Conservation (phyloP, 2,329 filamentous ascomycete genomes). For the Claviceps monticola region DNA sequence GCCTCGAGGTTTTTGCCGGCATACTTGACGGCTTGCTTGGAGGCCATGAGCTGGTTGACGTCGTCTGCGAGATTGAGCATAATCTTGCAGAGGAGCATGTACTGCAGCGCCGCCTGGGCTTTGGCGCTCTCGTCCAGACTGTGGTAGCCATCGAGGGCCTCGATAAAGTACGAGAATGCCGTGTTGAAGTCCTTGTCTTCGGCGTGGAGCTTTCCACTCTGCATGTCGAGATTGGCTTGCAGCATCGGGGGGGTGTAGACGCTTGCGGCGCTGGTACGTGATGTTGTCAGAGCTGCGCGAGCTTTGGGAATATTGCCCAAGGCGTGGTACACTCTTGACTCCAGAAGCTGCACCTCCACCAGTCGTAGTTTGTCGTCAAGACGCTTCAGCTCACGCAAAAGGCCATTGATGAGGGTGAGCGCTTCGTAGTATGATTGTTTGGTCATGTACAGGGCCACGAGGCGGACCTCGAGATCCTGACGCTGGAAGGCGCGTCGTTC, state of each 20-base stretch:
- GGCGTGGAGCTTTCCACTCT: slow-evolving; percentile 96
- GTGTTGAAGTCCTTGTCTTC: slow-evolving; percentile 99
- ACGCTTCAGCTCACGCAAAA: slow-evolving; percentile 92
- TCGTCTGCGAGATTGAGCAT: slow-evolving; percentile 97
- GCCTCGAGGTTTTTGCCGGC: slow-evolving; percentile 91
- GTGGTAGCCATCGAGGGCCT: slow-evolving; percentile 94
- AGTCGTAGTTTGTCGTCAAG: slow-evolving; percentile 96
- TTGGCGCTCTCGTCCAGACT: slow-evolving; percentile 75
- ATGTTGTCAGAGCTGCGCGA: slow-evolving; percentile 84
- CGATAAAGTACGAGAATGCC: slow-evolving; percentile 97
- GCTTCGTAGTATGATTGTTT: slow-evolving; percentile 97
- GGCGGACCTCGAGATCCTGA: slow-evolving; percentile 92
- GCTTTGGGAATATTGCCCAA: slow-evolving; percentile 94
- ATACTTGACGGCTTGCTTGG: slow-evolving; percentile 94
- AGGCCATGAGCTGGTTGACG: slow-evolving; percentile 85
- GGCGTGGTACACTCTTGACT: slow-evolving; percentile 94
- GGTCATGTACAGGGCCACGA: slow-evolving; percentile 88
- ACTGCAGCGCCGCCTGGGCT: slow-evolving; percentile 95
- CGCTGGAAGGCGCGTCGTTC: slow-evolving; percentile 92
- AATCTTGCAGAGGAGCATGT: slow-evolving; percentile 99
- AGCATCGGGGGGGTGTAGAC: slow-evolving; percentile 93
- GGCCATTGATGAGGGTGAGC: slow-evolving; percentile 87
- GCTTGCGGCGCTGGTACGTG: slow-evolving; percentile 86
- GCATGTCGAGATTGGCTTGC: slow-evolving; percentile 96
- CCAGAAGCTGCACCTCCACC: slow-evolving; percentile 93